Base-by-base conservation (phyloP, 805 yeast genomes). In the Candida stauntonica region DNA sequence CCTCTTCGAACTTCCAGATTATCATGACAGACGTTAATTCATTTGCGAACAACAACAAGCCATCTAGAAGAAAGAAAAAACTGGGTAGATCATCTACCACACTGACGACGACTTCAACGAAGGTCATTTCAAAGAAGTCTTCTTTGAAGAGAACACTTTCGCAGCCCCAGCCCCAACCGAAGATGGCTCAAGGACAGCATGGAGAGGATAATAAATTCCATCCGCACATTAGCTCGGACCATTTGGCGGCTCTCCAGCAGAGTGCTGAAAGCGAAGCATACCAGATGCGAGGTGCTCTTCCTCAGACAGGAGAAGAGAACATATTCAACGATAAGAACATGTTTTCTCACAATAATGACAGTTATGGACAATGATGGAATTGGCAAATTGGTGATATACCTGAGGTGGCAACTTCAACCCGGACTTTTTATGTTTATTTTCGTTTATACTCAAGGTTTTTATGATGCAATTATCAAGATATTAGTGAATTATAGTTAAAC, bases 11-110 rank as follows among this genome's bases (percentile, higher is more conserved):
- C 29, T 48, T 63, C 35, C 66, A 67, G 24, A 60, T 65, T 31
- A 61, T 63, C 17, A 55, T 61, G 38, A 59, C 62, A 6, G 68
- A 63, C 36, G 64, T 55, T 15, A 54, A 58, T 26, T 36, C 53
- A 3, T 52, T 51, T 30, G 54, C 55, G 17, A 42, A 39, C 19
- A 42, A 39, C 31, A 37, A 26, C 23, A 42, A 38, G 26, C 42
- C 46, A 6, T n/a, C 20, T 6, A 35, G 48, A 29, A 42, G 46
- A 26, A 44, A 40, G 39, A 53, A 48, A 41, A 49, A 48, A 33
- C 18, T 53, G 19, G 34, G 47, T 17, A 39, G 57, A 40, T 49
- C 56, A 1, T 35, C 54, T 4, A 49, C 60, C 2, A 45, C 45
- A 5, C 19, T 39, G 5, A 45, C 33, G 29, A 19, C 32, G 7